Evolutionary conservation across 345 rosid genomes (phyloP), one percentile per base, ranked within the genome.

Genomic region (Aquilaria yunnanensis): DNA sequence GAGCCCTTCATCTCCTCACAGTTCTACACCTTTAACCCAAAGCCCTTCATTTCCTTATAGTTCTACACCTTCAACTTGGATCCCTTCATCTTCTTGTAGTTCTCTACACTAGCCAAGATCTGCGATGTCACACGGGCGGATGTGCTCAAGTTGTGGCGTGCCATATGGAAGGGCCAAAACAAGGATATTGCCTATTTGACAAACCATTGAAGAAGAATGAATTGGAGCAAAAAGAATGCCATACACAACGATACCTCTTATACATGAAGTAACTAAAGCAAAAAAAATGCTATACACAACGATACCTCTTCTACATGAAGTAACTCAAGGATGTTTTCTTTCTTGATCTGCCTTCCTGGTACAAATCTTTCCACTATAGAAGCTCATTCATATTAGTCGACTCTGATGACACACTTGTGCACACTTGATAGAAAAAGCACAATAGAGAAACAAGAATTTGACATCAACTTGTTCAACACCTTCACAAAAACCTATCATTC

Each of bases 341-440:
- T 23, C 23, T 23, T 23, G 23, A 23, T 23, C 1, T 97, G 47
- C 99, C 99, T 78, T 95, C 99, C 31, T 97, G 97, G 10, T 95
- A 95, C 49, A 95, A 64, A 55, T 95, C 96, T 47, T 95, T 95
- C 99, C 99, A 95, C 63, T 89, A 96, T 32, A 86, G 84, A 32
- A 95, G 89, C 75, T 95, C 99, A 51, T 76, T 95, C 96, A 91
- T 95, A 68, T 85, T 95, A 6, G 85, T 65, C 1, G 99, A 95
- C 74, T 95, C 99, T 2, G 97, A 84, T 16, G 97, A 87, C 29
- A 95, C 97, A 33, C 99, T 95, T 4, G 99, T 97, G 7, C 96
- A 90, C 30, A 95, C 99, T 97, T 95, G 77, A 68, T 73, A 46
- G 9, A 56, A 32, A 37, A 23, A 23, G 23, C 23, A 23, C 23